Conservation (phyloP, 2,329 filamentous ascomycete species). For the Microdochium bolleyi region DNA sequence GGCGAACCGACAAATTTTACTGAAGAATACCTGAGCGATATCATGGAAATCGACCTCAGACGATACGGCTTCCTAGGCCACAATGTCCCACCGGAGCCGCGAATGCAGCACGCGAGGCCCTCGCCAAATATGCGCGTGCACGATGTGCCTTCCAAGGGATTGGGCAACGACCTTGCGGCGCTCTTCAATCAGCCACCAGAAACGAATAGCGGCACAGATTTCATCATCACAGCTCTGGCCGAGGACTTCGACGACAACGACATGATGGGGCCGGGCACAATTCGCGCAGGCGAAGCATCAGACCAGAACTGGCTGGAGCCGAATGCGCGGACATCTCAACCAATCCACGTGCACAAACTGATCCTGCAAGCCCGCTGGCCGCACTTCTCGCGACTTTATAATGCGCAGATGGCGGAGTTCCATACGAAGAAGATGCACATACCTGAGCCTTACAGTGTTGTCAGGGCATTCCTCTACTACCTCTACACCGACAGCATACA, state of each 20-base stretch:
- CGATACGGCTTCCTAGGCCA: constrained; percentile 88
- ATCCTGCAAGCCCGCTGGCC: constrained; percentile 95
- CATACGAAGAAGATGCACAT: constrained; percentile 98
- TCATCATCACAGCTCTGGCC: constrained; percentile 81
- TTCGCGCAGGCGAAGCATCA: constrained; percentile 33
- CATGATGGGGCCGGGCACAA: constrained; percentile 41
- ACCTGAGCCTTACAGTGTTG: constrained; percentile 88
- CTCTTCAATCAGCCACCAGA: constrained; percentile 85
- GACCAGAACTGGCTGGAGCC: constrained; percentile 51
- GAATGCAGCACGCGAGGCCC: constrained; percentile 37
- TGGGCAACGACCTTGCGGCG: constrained; percentile 77
- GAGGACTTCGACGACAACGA: constrained; percentile 68
- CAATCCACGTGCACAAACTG: constrained; percentile 91
- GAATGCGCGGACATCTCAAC: constrained; percentile 61
- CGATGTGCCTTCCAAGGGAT: constrained; percentile 53
- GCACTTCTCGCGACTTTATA: constrained; percentile 87
- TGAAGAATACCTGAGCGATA: constrained; percentile 89
- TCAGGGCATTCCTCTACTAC: constrained; percentile 92
- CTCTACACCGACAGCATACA: constrained; percentile 92
- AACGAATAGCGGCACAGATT: constrained; percentile 79
- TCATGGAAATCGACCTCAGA: constrained; percentile 87
- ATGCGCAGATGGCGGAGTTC: constrained; percentile 93
- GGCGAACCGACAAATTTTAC: constrained; percentile 61
- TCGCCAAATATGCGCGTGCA: constrained; percentile 36
- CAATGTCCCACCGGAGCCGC: constrained; percentile 51